Evolutionary conservation across 2,329 filamentous ascomycete genomes (phyloP), one percentile per base, ranked within the genome.

Genomic region (Pseudocercospora eumusae): DNA sequence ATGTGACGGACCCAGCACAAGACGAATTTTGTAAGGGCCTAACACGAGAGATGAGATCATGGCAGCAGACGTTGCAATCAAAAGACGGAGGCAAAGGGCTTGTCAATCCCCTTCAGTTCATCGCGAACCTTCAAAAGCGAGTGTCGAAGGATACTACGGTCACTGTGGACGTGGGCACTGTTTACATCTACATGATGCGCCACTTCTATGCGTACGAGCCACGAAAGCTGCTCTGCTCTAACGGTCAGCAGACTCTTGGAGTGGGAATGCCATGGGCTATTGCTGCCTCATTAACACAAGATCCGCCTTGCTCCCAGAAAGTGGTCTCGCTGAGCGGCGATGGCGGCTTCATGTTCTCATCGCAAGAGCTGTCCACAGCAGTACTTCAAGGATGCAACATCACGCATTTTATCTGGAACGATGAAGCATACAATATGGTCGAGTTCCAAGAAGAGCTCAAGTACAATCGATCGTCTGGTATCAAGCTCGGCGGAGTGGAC

Each of bases 401-500:
- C 66, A 81, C 80, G 18, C 80, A 82, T 66, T 81, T 82, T 63
- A 74, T 82, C 64, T 81, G 79, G 79, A 82, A 82, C 67, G 80
- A 82, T 64, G 77, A 77, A 49, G 75, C 75, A 28, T 82, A 79
- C 70, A 82, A 82, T 67, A 82, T 82, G 80, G 64, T 82, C 4
- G 77, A 81, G 70, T 82, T 82, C 67, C 80, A 82, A 65, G 80
- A 82, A 70, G 78, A 80, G 60, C 76, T 79, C 70, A 82, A 82
- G 70, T 82, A 82, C 66, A 79, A 79, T 2, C 74, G 80, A 25
- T 76, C 73, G 27, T 73, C 73, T 7, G 80, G 80, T 15, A 77
- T 82, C 58, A 75, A 76, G 40, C 71, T 82, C 2, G 74, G 80
- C 0, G 80, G 80, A 0, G 77, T 82, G 2, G 80, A 82, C 58